Evolutionary conservation across 352 stramenopile species (phyloP).

Genomic region (Pythium dissimile): DNA sequence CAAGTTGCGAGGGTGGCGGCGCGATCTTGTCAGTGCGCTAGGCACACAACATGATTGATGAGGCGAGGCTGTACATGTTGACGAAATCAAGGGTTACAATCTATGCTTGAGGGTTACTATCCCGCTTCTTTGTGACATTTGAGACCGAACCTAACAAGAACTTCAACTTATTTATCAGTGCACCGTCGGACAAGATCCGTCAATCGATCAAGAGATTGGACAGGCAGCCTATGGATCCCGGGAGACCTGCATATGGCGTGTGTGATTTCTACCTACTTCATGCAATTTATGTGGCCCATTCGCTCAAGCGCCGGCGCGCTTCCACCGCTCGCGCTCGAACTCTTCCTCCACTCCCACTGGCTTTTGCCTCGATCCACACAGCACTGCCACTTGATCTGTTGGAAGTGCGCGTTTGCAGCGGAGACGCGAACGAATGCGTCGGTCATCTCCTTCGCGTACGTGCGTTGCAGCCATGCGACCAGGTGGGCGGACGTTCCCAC

Average conservation of each 20-base stretch:
- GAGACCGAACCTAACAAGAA: conserved; percentile 11
- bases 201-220: not conserved
- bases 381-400: not conserved
- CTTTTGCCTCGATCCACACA: not conserved
- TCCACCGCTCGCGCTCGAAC: not conserved
- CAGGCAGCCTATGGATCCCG: too few relatives aligned
- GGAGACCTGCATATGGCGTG: too few relatives aligned
- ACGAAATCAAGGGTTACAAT: conserved; percentile 5
- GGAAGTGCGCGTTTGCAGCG: not conserved
- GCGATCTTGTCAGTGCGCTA: too few relatives aligned
- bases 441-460: not conserved
- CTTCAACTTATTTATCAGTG: conserved; percentile 8
- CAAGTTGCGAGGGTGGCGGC: not conserved
- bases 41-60: conserved; percentile 42
- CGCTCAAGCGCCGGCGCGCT: too few relatives aligned
- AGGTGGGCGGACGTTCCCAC: not conserved
- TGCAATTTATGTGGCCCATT: too few relatives aligned
- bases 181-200: too few relatives aligned
- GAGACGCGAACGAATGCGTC: not conserved
- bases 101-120: not conserved
- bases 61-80: conserved; percentile 42
- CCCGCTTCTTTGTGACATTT: not conserved
- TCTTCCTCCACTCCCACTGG: conserved; percentile 1
- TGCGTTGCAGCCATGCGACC: not conserved
- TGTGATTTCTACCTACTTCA: too few relatives aligned